Base-by-base conservation (phyloP, 768 basidiomycete species). In the Macrolepiota dolichaula region DNA sequence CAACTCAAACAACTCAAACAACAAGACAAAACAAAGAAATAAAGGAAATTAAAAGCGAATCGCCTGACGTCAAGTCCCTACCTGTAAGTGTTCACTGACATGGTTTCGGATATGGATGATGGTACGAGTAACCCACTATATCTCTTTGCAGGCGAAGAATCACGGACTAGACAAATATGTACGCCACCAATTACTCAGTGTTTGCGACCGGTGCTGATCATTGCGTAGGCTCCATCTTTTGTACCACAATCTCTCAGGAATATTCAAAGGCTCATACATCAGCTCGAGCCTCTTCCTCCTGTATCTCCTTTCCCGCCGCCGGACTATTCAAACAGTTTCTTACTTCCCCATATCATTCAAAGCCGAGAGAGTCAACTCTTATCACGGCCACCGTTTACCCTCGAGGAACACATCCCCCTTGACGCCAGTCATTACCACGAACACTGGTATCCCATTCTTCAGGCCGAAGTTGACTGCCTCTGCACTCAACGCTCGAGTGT, bases 191-290 rank as follows among this genome's bases (percentile, higher is more conserved):
- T 35, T 47, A 35, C 22, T 5, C 24, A 10, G 29, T 3, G 29
- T 32, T 32, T 32, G 11, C 27, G 17, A 1, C 35, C 19, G 47
- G 50, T 55, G 37, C 38, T 53, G 36, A 65, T 36, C 44, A 12
- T 40, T 56, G 25, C 44, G 27, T 56, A 83, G 81, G 81, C 81
- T 63, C 77, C 81, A 47, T 70, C 74, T 46, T 83, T 80, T 67
- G 69, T 80, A 60, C 81, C 80, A 44, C 75, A 79, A 65, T 81
- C 78, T 69, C 73, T 83, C 61, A 75, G 74, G 73, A 77, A 79
- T 63, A 78, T 83, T 35, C 81, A 83, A 73, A 77, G 71, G 62
- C 74, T 76, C 69, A 66, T 73, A 49, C 79, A 82, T 67, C 69
- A 68, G 22, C 71, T 83, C 55, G 68, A 73, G 38, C 73, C 77